A percentile compares a stretch with the other conserved stretches of the same genome.
Evolutionary conservation across 2,329 filamentous ascomycete genomes (phyloP).

Genomic region (Huntiella moniliformis): DNA sequence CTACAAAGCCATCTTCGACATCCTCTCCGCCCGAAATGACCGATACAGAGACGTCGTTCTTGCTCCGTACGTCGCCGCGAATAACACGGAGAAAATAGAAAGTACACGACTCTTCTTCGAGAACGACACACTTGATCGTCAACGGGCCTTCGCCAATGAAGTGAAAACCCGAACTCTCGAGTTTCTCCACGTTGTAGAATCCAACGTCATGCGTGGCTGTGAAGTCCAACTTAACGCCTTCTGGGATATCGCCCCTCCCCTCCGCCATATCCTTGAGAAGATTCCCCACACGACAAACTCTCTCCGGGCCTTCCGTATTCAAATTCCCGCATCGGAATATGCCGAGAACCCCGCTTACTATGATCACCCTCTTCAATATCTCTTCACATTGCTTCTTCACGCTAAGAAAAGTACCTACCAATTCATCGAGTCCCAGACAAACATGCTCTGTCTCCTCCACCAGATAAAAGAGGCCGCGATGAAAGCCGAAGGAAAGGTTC

Average conservation of each 20-base stretch:
- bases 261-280: constrained; percentile 60
- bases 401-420: constrained; percentile 88
- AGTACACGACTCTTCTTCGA: constrained; percentile 69
- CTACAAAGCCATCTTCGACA: constrained; percentile 67
- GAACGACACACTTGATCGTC: constrained; percentile 56
- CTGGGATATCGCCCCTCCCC: constrained; percentile 86
- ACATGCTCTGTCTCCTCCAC: constrained; percentile 73
- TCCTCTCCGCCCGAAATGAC: constrained; percentile 69
- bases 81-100: constrained; percentile 59
- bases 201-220: constrained; percentile 71
- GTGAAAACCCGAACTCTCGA: constrained; percentile 54
- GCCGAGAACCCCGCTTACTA: constrained; percentile 73
- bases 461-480: constrained; percentile 72
- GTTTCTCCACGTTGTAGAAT: constrained; percentile 62
- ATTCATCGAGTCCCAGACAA: constrained; percentile 89
- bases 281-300: constrained; percentile 40
- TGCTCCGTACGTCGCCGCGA: constrained; percentile 56
- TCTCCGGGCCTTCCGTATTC: constrained; percentile 40
- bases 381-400: constrained; percentile 69
- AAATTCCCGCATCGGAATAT: constrained; percentile 62
- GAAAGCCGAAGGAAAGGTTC: constrained; percentile 44
- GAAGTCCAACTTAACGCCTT: constrained; percentile 86
- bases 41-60: constrained; percentile 73
- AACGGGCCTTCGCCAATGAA: constrained; percentile 51
- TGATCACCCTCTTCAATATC: constrained; percentile 70